Evolutionary conservation across 2,329 filamentous ascomycete species (phyloP), one percentile per base, ranked within the genome.

Genomic region (Teratosphaeria pseudoeucalypti): DNA sequence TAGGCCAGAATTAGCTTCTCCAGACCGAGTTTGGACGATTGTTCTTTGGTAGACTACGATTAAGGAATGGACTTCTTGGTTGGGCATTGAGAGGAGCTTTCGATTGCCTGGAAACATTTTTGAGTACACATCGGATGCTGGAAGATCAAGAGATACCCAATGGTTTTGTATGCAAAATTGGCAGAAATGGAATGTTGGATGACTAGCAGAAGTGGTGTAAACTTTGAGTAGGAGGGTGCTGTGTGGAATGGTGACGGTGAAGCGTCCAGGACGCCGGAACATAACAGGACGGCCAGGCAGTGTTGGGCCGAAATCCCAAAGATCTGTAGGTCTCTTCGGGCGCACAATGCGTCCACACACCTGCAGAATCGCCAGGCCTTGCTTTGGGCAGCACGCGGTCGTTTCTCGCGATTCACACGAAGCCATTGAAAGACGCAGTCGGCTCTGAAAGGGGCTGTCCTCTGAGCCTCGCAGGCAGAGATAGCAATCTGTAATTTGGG

Each of bases 1-100:
- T 71, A 56, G 37, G 32, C 11, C 32, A 43, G 16, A 23, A 49
- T 3, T 16, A 49, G 43, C 43, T 49, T 19, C n/a, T 23, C 6
- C 19, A 9, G 3, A 49, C 23, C 19, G 43, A 10, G 16, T 19
- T 19, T 23, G 10, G 43, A 9, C 16, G n/a, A 49, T n/a, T 6
- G 16, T 43, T 6, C 37, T 43, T 43, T 43, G 37, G 43, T 1
- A 49, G 6, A 49, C 43, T 10, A 49, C 6, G 43, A 49, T 49
- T 49, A n/a, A 23, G 9, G 43, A 23, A 23, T 10, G 37, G 9
- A 39, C 37, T 39, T 39, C 43, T 49, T 49, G 43, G 16, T 11
- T 23, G 43, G 43, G n/a, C 43, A 19, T 19, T 6, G 19, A 6
- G 19, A 49, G 16, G 19, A n/a, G 43, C 43, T 10, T 6, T 49